These are phyloP conservation scores for Daucus carota DNA, from an alignment of 129 eudicot species.

Conservation along the genomic window DNA sequence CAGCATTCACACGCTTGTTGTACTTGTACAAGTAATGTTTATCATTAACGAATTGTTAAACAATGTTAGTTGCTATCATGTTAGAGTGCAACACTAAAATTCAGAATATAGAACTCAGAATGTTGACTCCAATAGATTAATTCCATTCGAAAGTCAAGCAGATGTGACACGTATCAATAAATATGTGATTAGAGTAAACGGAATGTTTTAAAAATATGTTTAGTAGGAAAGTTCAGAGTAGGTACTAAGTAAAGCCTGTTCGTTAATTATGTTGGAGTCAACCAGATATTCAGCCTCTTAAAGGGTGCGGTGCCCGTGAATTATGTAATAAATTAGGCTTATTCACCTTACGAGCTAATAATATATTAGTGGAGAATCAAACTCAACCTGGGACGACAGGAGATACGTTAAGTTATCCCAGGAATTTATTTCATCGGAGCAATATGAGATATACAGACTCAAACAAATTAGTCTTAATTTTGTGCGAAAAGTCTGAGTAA, in stretches of 20 bases:
- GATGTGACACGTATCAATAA: neutral
- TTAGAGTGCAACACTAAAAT: neutral
- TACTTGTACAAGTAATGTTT: neutral
- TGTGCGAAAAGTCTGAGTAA: too few species aligned
- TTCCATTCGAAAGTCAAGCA: neutral
- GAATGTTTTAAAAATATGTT: neutral
- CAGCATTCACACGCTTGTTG: neutral
- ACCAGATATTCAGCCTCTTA: neutral
- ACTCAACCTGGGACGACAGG: too few species aligned
- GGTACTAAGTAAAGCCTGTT: neutral
- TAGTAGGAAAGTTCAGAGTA: neutral
- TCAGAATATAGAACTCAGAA: neutral
- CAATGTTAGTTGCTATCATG: neutral
- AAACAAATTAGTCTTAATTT: too few species aligned
- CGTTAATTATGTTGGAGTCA: neutral
- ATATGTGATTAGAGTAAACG: conserved; percentile 1
- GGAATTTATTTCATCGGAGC: too few species aligned
- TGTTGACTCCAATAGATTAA: neutral
- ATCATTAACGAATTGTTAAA: neutral
- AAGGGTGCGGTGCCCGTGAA: too few species aligned
- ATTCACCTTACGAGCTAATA: too few species aligned
- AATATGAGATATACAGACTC: too few species aligned
- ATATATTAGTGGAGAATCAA: too few species aligned
- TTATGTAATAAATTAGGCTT: too few species aligned
- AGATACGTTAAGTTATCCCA: too few species aligned